Conservation (phyloP, 2,329 filamentous ascomycete species). For the Domatiomyces globalis region DNA sequence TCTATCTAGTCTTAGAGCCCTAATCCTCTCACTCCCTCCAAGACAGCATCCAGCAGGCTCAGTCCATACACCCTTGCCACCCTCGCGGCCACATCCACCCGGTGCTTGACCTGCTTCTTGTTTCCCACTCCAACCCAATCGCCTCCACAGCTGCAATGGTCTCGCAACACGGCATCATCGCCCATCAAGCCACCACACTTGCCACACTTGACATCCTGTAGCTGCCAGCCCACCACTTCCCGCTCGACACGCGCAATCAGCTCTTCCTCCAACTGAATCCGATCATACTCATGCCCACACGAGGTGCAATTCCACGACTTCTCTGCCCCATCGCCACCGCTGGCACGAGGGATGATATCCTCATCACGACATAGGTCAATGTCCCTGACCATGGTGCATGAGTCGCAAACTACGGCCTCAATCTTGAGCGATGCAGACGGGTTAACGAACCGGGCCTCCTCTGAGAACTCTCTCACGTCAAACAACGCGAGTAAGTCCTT, state of each 20-base stretch:
- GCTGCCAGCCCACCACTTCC: slow-evolving; percentile 64
- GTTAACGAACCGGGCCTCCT: slow-evolving; percentile 76
- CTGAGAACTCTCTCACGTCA: slow-evolving; percentile 85
- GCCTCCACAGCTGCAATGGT: slow-evolving; percentile 88
- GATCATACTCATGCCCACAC: slow-evolving; percentile 62
- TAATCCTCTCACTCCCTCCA: slow-evolving; percentile 41
- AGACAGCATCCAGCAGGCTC: slow-evolving; percentile 64
- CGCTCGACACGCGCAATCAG: slow-evolving; percentile 65
- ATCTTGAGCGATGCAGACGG: slow-evolving; percentile 63
- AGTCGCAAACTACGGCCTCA: slow-evolving; percentile 66
- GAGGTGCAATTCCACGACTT: slow-evolving; percentile 60
- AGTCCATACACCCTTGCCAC: slow-evolving; percentile 70
- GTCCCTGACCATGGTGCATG: slow-evolving; percentile 78
- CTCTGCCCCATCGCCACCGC: slow-evolving; percentile 14
- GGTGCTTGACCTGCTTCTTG: slow-evolving; percentile 49
- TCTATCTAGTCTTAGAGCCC: slow-evolving; percentile 30
- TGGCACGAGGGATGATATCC: slow-evolving; percentile 50
- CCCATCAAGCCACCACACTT: slow-evolving; percentile 49
- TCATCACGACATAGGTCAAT: slow-evolving; percentile 87
- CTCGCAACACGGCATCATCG: slow-evolving; percentile 70
- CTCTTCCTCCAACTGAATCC: slow-evolving; percentile 69
- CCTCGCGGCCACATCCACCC: slow-evolving; percentile 54
- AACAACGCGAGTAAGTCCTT: slow-evolving; percentile 83
- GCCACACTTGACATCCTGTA: slow-evolving; percentile 78
- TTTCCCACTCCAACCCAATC: slow-evolving; percentile 63